Percentiles rank a stretch among this genome's conserved stretches.
Evolutionary conservation across 495 filamentous ascomycete species (phyloP).

Genomic region (Copromyces sp.): DNA sequence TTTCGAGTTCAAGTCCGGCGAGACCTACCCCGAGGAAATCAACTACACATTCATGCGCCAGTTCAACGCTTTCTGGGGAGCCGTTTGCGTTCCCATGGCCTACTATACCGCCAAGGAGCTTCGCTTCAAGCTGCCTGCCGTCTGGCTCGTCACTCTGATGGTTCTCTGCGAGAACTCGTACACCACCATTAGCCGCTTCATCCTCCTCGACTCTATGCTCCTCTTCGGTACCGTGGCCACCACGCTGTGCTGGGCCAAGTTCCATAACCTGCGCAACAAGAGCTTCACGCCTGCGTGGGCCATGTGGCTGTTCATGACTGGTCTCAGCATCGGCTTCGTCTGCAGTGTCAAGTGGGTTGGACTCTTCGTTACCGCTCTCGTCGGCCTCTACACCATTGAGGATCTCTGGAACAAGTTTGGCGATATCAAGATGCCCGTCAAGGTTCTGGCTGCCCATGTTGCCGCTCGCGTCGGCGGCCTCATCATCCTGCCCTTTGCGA

Average conservation of each 20-base stretch:
- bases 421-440: slow-evolving; percentile 79
- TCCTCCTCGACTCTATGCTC: slow-evolving; percentile 95
- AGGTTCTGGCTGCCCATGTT: slow-evolving; percentile 62
- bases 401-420: slow-evolving; percentile 99
- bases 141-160: slow-evolving; percentile 94
- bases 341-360: slow-evolving; percentile 98
- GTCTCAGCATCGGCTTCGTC: slow-evolving; percentile 91
- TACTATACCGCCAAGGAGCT: slow-evolving; percentile 91
- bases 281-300: slow-evolving; percentile 89
- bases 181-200: slow-evolving; percentile 95
- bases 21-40: slow-evolving; percentile 83
- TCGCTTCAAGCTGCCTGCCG: slow-evolving; percentile 71
- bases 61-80: slow-evolving; percentile 94
- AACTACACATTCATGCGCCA: slow-evolving; percentile 98
- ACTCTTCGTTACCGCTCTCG: slow-evolving; percentile 84
- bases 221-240: slow-evolving; percentile 97
- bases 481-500: slow-evolving; percentile 72
- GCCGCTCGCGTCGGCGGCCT: slow-evolving; percentile 73
- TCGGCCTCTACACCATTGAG: slow-evolving; percentile 91
- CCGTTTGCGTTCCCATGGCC: slow-evolving; percentile 82
- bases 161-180: slow-evolving; percentile 98
- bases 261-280: slow-evolving; percentile 72
- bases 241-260: slow-evolving; percentile 90
- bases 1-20: slow-evolving; percentile 98
- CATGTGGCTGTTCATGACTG: slow-evolving; percentile 81